Conservation (phyloP, 2,329 filamentous ascomycete genomes). For the Bisporella sp. region DNA sequence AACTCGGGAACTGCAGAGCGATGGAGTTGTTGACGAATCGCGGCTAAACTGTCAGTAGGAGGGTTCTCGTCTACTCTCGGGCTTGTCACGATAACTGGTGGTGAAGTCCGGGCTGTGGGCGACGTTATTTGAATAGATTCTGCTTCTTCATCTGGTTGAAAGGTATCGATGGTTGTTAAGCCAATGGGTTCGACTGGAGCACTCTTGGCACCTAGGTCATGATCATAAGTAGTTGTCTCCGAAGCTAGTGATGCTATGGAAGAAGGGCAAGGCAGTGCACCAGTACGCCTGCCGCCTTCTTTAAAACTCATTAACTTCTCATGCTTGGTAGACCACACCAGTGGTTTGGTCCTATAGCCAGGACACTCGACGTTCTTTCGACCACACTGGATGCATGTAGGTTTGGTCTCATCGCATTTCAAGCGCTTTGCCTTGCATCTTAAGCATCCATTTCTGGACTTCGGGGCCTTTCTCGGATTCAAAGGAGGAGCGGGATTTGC, state of each 20-base stretch:
- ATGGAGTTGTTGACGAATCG: conserved; percentile 21
- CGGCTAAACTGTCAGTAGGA: conserved; percentile 18
- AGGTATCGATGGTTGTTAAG: background rate
- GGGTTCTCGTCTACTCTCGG: conserved; percentile 8
- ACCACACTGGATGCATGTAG: conserved; percentile 20
- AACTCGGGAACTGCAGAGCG: conserved; percentile 21
- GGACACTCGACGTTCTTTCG: conserved; percentile 20
- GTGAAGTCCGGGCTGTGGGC: background rate
- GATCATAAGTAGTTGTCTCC: background rate
- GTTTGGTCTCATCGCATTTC: conserved; percentile 25
- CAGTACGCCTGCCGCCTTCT: background rate
- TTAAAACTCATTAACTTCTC: conserved; percentile 13
- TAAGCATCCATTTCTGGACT: conserved; percentile 21
- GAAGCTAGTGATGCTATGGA: conserved; percentile 3
- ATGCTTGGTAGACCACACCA: conserved; percentile 26
- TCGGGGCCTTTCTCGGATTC: conserved; percentile 22
- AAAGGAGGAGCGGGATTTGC: background rate
- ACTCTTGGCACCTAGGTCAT: background rate
- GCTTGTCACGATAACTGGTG: background rate
- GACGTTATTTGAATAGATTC: background rate
- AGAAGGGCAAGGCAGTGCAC: conserved; percentile 7
- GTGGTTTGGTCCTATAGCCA: conserved; percentile 18
- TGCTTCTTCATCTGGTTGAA: background rate
- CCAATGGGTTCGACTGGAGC: background rate
- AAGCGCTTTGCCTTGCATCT: conserved; percentile 23